These are phyloP conservation scores for Leishmania aethiopica DNA, from an alignment of 208 protist genomes.

Conservation along the genomic window DNA sequence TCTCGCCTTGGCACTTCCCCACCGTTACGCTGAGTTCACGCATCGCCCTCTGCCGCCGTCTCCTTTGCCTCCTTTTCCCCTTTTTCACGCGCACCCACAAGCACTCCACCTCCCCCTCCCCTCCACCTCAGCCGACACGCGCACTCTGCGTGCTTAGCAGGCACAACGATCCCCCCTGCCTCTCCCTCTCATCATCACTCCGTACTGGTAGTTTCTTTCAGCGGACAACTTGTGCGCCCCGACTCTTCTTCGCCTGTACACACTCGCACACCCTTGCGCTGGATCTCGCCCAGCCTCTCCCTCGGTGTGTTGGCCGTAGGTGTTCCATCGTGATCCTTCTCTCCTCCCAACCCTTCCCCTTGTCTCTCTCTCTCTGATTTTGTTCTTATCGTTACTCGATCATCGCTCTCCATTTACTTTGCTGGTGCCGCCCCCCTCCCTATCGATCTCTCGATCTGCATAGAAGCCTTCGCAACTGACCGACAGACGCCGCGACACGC, in stretches of 20 bases:
- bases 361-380: background rate
- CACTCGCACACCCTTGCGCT: background rate
- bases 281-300: background rate
- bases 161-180: background rate
- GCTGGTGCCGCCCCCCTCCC: background rate
- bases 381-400: background rate
- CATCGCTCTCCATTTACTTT: background rate
- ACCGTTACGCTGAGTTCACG: background rate
- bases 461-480: background rate
- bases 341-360: background rate
- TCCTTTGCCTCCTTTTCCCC: background rate
- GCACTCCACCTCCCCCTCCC: background rate
- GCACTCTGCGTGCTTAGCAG: background rate
- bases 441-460: background rate
- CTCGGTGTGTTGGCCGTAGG: background rate
- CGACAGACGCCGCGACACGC: background rate
- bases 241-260: background rate
- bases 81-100: background rate
- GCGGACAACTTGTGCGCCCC: conserved; percentile 15
- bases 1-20: background rate
- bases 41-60: background rate
- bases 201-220: background rate
- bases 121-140: background rate
- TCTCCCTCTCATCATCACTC: background rate
- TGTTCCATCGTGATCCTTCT: background rate